A percentile compares a stretch with the other conserved stretches of the same genome.
Evolutionary conservation across 805 yeast genomes (phyloP).

Genomic region (Myxozyma udenii): DNA sequence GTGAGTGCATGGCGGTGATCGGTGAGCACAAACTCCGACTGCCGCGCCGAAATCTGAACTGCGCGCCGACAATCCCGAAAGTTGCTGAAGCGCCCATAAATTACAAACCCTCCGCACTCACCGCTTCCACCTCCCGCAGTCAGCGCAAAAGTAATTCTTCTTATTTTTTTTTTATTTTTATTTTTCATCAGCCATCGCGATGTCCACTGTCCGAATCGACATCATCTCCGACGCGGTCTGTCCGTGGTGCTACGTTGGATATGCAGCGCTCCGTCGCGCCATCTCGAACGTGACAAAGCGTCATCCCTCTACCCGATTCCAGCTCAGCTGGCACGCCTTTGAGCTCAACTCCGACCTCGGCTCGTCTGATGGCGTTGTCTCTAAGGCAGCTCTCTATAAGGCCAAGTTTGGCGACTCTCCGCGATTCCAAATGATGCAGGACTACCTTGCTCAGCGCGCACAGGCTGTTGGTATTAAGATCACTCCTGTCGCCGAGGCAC

Average conservation of each 20-base stretch:
- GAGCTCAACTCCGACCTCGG: constrained; percentile 15
- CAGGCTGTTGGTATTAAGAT: constrained; percentile 12
- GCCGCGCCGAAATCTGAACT: too few species aligned
- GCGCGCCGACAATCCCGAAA: too few species aligned
- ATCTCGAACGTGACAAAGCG: constrained; percentile 7
- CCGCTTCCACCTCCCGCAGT: too few species aligned
- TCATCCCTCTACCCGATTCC: constrained; percentile 12
- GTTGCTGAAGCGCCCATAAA: too few species aligned
- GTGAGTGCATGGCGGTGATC: too few species aligned
- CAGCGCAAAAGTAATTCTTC: too few species aligned
- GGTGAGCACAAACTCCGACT: too few species aligned
- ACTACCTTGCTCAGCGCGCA: constrained; percentile 11
- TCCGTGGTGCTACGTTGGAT: constrained; percentile 28
- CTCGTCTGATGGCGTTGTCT: constrained; percentile 2
- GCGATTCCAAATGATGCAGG: constrained; percentile 9
- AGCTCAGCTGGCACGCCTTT: constrained; percentile 21
- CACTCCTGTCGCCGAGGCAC: constrained; percentile 4
- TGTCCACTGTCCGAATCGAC: constrained; percentile 12
- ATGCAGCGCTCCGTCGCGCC: constrained; percentile 17
- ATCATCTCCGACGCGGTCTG: constrained; percentile 24
- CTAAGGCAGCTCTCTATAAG: constrained; percentile 5
- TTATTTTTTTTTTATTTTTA: too few species aligned
- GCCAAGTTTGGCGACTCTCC: constrained; percentile 16
- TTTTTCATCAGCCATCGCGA: not conserved
- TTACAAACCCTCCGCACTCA: too few species aligned